A percentile compares a stretch with the other conserved stretches of the same genome.
phyloP scores from a whole-genome alignment of 2,329 filamentous ascomycete species.

The Cordyceps javanica region DNA sequence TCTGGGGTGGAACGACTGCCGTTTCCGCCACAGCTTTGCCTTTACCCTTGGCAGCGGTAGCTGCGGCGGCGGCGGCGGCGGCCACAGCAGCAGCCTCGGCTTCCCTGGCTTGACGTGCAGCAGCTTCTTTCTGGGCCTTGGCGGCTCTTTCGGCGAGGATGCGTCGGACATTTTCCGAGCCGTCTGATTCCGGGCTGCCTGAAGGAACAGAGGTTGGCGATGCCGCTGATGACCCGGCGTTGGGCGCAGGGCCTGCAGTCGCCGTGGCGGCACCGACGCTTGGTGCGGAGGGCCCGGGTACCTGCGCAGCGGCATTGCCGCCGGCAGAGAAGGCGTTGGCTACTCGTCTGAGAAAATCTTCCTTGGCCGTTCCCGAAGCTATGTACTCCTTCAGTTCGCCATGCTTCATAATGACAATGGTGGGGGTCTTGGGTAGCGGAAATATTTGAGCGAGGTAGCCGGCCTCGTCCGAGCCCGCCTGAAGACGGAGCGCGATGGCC shows the following conservation, averaged over 20 bases:
- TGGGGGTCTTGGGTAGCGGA: constrained; percentile 71
- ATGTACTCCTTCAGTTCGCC: constrained; percentile 75
- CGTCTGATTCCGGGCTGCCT: constrained; percentile 21
- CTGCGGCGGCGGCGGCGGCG: constrained; percentile 21
- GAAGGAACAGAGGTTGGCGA: constrained; percentile 18
- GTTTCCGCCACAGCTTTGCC: constrained; percentile 41
- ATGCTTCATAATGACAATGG: constrained; percentile 73
- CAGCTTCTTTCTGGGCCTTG: constrained; percentile 36
- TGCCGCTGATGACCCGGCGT: constrained; percentile 13
- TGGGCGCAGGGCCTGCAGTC: background rate
- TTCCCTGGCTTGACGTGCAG: constrained; percentile 43
- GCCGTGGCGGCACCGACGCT: constrained; percentile 13
- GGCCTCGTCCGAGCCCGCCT: constrained; percentile 71
- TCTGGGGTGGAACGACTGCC: constrained; percentile 23
- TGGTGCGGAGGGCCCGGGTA: constrained; percentile 16
- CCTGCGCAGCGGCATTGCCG: background rate
- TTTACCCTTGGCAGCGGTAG: constrained; percentile 36
- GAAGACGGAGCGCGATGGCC: constrained; percentile 64
- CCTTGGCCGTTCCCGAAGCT: constrained; percentile 53
- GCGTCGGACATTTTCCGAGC: constrained; percentile 28
- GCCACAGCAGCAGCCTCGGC: constrained; percentile 29
- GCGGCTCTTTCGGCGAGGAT: constrained; percentile 47
- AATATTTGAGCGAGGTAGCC: constrained; percentile 77
- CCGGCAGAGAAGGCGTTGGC: constrained; percentile 26
- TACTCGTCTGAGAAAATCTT: constrained; percentile 54